phyloP scores from a whole-genome alignment of 1,284 basidiomycete genomes.

The Ustilago bromivora region DNA sequence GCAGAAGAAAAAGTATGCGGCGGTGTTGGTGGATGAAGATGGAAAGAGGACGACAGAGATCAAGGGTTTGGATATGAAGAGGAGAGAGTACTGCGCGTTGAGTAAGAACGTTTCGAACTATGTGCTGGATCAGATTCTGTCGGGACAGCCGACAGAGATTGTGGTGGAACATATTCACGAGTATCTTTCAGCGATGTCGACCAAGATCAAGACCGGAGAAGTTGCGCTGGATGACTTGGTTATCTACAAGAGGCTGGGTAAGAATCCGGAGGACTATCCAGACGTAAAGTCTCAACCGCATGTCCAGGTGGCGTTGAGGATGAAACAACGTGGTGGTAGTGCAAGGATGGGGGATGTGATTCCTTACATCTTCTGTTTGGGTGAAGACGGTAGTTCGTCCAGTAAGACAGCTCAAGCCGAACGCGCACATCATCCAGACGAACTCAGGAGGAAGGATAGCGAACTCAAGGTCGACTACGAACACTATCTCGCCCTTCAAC shows the following conservation, averaged over 20 bases:
- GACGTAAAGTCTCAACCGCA: conserved; percentile 95
- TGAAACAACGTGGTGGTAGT: conserved; percentile 85
- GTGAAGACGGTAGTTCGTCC: conserved; percentile 77
- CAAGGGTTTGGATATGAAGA: conserved; percentile 99
- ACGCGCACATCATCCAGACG: conserved; percentile 91
- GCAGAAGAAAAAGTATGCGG: conserved; percentile 99
- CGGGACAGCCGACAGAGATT: conserved; percentile 87
- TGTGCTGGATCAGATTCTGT: conserved; percentile 84
- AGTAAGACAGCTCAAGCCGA: conserved; percentile 87
- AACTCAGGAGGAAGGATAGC: conserved; percentile 76
- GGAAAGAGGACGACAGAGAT: conserved; percentile 75
- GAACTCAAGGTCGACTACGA: conserved; percentile 74
- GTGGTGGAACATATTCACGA: conserved; percentile 94
- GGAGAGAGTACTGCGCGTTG: conserved; percentile 91
- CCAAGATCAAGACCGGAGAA: conserved; percentile 81
- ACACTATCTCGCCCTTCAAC: conserved; percentile 89
- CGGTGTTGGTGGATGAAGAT: conserved; percentile 76
- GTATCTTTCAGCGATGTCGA: conserved; percentile 81
- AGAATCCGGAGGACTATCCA: conserved; percentile 79
- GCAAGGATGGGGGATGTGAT: conserved; percentile 92
- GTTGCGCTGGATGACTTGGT: conserved; percentile 91
- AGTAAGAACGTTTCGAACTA: conserved; percentile 85
- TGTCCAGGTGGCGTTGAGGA: conserved; percentile 92
- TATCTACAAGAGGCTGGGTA: conserved; percentile 74
- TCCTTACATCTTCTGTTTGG: conserved; percentile 91